Evolutionary conservation across 78 protist genomes (phyloP).

Genomic region (Dictyostelium capitatum): DNA sequence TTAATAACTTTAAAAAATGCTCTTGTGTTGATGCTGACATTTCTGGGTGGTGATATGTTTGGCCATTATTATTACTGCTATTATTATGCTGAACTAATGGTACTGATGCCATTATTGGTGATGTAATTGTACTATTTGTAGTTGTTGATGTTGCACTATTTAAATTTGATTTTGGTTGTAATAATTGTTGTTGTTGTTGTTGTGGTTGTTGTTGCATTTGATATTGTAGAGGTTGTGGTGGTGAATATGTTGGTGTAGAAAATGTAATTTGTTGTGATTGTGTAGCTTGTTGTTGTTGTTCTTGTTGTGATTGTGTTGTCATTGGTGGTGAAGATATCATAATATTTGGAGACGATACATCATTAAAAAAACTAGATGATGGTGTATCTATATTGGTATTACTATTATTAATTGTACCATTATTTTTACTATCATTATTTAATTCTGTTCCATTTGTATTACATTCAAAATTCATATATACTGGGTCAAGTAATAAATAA

Average conservation of each 20-base stretch:
- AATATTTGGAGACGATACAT: no score
- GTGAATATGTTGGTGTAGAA: not conserved
- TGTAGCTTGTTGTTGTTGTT: no score
- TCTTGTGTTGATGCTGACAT: conserved; percentile 39
- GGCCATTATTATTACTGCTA: not conserved
- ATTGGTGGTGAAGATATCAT: no score
- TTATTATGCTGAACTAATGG: not conserved
- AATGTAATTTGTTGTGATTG: not conserved
- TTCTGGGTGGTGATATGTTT: not conserved
- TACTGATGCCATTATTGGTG: not conserved
- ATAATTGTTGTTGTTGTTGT: not conserved
- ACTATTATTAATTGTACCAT: no score
- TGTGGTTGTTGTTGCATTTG: conserved; percentile 11
- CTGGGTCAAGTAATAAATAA: no score
- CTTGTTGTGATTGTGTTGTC: no score
- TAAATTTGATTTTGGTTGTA: not conserved
- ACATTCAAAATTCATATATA: no score
- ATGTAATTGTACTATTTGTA: conserved; percentile 24
- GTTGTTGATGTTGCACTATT: conserved; percentile 14
- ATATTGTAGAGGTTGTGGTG: not conserved
- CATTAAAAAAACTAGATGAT: no score
- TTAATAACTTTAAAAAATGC: conserved; percentile 51
- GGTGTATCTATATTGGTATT: no score
- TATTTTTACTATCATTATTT: no score
- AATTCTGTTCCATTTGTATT: no score